phyloP scores from a whole-genome alignment of 345 rosid genomes.

The Pugionium dolabratum region DNA sequence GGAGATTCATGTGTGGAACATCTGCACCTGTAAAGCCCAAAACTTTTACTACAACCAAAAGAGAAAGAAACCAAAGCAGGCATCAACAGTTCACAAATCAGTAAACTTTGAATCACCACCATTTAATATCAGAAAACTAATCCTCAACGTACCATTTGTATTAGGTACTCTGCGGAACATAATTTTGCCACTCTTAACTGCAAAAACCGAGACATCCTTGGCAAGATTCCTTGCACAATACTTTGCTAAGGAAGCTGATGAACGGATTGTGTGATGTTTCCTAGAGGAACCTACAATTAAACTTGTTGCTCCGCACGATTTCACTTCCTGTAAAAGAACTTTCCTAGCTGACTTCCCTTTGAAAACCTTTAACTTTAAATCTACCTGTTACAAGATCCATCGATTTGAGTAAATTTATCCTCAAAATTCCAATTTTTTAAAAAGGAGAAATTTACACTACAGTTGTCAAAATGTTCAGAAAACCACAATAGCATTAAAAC shows the following conservation, averaged over 20 bases:
- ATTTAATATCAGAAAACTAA: conserved; percentile 35
- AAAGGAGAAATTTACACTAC: not conserved
- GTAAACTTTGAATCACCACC: too few relatives aligned
- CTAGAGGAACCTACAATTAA: conserved; percentile 69
- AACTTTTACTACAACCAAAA: conserved; percentile 13
- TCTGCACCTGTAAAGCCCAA: conserved; percentile 25
- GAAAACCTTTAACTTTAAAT: conserved; percentile 86
- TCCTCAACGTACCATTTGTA: conserved; percentile 28
- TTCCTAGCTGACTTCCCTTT: conserved; percentile 70
- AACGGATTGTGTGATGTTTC: conserved; percentile 50
- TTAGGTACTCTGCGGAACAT: conserved; percentile 47
- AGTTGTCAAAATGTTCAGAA: not conserved
- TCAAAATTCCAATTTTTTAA: not conserved
- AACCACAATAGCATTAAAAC: not conserved
- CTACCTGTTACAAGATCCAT: conserved; percentile 52
- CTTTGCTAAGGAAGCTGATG: conserved; percentile 72
- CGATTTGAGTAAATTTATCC: too few relatives aligned
- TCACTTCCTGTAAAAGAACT: conserved; percentile 74
- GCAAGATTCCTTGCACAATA: conserved; percentile 76
- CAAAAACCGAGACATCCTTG: conserved; percentile 56
- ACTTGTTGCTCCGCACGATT: conserved; percentile 56
- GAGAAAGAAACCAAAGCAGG: not conserved
- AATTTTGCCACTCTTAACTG: conserved; percentile 76
- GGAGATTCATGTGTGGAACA: conserved; percentile 27
- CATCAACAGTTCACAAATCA: not conserved